phyloP scores from a whole-genome alignment of 306 rosid genomes.

The Oxytropis ochrocephala region DNA sequence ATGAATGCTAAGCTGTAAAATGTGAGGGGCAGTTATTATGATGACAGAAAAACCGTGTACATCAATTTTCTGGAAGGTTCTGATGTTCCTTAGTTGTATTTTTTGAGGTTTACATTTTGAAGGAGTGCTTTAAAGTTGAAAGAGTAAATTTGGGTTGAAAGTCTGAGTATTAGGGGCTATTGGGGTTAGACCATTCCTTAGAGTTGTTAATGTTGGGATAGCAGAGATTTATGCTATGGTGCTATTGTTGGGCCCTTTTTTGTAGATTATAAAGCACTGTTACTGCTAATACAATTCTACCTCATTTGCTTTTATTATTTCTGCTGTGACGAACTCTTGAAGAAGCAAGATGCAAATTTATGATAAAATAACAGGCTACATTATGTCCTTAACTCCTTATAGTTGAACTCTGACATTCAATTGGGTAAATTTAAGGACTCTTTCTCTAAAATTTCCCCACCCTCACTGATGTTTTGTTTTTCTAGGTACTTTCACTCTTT shows the following conservation, averaged over 20 bases:
- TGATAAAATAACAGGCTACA: neutral
- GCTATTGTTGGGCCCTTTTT: neutral
- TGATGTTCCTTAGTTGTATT: neutral
- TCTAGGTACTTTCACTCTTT: conserved; percentile 87
- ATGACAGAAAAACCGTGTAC: neutral
- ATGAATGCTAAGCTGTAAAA: neutral
- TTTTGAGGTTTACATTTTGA: neutral
- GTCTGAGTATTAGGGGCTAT: neutral
- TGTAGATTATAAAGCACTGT: neutral
- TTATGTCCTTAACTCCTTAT: neutral
- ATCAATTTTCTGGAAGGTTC: neutral
- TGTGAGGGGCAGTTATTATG: neutral
- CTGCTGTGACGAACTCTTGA: neutral
- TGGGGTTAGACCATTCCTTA: neutral
- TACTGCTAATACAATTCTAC: neutral
- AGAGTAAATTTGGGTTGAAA: neutral
- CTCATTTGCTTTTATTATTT: neutral
- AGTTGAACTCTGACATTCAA: neutral
- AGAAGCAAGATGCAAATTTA: neutral
- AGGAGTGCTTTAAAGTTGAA: neutral
- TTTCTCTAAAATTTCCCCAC: neutral
- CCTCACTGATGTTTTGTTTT: conserved; percentile 13
- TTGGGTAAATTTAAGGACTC: neutral
- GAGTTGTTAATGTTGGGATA: neutral
- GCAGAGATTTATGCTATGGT: neutral